Base-by-base conservation (phyloP, 345 rosid genomes). In the Citrus australasica region DNA sequence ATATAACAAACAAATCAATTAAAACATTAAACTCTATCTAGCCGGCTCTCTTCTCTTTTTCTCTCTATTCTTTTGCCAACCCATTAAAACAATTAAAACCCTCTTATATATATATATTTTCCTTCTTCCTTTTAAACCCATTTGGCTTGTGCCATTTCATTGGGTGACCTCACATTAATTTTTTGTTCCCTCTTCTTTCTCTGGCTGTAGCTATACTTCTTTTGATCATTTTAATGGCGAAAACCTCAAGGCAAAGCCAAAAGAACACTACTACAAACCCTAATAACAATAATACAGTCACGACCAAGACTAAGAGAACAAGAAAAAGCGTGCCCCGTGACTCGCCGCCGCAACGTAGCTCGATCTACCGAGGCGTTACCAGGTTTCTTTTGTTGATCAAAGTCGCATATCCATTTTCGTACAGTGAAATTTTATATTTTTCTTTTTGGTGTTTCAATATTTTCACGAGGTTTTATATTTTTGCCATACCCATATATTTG, bases 321-420 rank as follows among this genome's bases (percentile, higher is more conserved):
- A 79, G 94, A 27, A 88, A 85, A 79, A 89, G 73, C 37, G 90
- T 87, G 25, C 90, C 87, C 1, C 79, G 92, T 5, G 86, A 88
- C 69, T 79, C 90, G 30, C 90, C 92, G 58, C 86, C 87, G 2
- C 92, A 78, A 67, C 90, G 95, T 6, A 91, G 90, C 88, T 91
- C 95, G 62, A 59, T 80, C 46, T 86, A 88, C 48, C 79, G 95
- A 35, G 93, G 95, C 4, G 95, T 91, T 63, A 91, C 95, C 3
- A 89, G 94, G 94, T 89, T 46, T 4, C 14, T 46, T 46, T 46
- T 46, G 4, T 13, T 46, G 51, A 46, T 8, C 14, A 33, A 38
- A 22, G 2, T 11, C 14, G 4, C 21, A 8, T 3, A 7, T 22
- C 19, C 33, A n/a, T 35, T 71, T 4, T 35, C 4, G 13, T n/a